These are phyloP conservation scores for Medicago lupulina DNA, from an alignment of 306 rosid species.

Conservation along the genomic window DNA sequence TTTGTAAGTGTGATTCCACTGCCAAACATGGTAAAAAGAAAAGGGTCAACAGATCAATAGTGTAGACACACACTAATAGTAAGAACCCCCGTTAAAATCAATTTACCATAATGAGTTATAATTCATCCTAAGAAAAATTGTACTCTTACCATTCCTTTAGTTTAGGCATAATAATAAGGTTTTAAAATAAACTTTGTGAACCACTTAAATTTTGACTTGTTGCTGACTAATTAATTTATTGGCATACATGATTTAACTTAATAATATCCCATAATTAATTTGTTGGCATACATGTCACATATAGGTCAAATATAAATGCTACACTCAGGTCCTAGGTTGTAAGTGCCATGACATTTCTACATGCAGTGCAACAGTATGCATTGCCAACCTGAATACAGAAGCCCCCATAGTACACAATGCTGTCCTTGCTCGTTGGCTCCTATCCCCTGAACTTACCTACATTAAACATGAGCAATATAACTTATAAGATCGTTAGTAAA, in stretches of 20 bases:
- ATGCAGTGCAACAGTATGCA: constrained; percentile 35
- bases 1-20: constrained; percentile 96
- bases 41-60: constrained; percentile 36
- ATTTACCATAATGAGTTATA: constrained; percentile 17
- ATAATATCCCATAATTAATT: constrained; percentile 16
- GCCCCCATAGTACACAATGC: constrained; percentile 95
- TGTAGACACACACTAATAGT: constrained; percentile 14
- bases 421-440: constrained; percentile 73
- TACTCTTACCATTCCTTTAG: constrained; percentile 7
- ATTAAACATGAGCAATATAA: constrained; percentile 36
- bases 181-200: constrained; percentile 3
- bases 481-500: constrained; percentile 29
- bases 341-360: constrained; percentile 27
- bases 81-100: constrained; percentile 20
- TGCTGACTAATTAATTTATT: not conserved
- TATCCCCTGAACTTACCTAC: constrained; percentile 81
- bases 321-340: constrained; percentile 31
- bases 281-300: not conserved
- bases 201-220: not conserved
- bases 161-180: not conserved
- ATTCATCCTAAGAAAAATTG: constrained; percentile 11
- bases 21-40: constrained; percentile 47
- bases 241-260: constrained; percentile 18
- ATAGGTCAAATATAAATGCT: not conserved
- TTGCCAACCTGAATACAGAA: constrained; percentile 88